Conservation (phyloP, 345 rosid genomes). For the Heritiera fomes region DNA sequence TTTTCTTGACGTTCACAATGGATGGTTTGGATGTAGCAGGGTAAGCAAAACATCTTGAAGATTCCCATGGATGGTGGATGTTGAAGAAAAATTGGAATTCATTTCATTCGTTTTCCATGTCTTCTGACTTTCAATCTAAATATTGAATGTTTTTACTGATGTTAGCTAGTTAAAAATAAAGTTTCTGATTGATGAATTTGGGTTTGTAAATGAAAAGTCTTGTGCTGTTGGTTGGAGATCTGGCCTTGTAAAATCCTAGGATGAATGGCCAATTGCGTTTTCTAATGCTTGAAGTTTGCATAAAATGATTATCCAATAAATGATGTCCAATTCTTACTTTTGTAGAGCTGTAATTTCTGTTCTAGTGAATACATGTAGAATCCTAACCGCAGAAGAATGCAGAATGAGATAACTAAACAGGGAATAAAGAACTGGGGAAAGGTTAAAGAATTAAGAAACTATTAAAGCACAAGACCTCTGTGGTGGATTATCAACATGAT, state of each 20-base stretch:
- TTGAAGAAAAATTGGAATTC: conserved; percentile 31
- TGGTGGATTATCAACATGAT: no score
- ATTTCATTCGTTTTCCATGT: conserved; percentile 29
- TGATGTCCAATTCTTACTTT: neutral
- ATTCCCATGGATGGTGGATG: conserved; percentile 20
- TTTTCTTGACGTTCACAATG: neutral
- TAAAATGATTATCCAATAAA: neutral
- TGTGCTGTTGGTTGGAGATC: neutral
- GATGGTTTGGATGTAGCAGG: conserved; percentile 29
- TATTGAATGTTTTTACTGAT: conserved; percentile 28
- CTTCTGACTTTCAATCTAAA: conserved; percentile 39
- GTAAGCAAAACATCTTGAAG: conserved; percentile 30
- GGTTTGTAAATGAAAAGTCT: conserved; percentile 2
- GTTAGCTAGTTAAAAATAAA: conserved; percentile 21
- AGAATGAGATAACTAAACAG: neutral
- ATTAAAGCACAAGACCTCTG: no score
- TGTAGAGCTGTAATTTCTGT: neutral
- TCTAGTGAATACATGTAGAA: neutral
- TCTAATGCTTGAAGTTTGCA: conserved; percentile 1
- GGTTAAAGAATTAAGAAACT: no score
- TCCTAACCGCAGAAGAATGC: neutral
- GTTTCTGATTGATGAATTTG: conserved; percentile 28
- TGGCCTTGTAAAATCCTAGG: neutral
- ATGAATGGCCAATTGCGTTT: neutral
- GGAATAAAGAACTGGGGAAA: neutral